phyloP scores from a whole-genome alignment of 768 basidiomycete species.

The Amanita muscaria region DNA sequence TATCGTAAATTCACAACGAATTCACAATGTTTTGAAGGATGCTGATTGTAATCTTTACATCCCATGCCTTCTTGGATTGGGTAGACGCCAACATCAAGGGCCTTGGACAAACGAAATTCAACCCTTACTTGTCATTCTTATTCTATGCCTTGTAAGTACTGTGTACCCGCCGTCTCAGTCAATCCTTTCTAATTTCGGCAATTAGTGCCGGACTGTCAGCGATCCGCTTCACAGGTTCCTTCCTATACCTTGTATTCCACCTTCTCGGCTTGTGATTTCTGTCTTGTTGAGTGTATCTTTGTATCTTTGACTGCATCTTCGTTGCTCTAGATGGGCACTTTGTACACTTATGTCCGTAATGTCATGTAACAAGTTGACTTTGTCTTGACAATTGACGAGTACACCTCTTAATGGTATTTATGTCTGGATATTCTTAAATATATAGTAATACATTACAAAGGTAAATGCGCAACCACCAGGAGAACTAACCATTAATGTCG shows the following conservation, averaged over 20 bases:
- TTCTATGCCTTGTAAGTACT: conserved; percentile 51
- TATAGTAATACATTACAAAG: not conserved
- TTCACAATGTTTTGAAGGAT: conserved; percentile 29
- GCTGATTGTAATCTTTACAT: conserved; percentile 71
- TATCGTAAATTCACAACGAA: conserved; percentile 6
- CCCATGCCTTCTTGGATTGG: conserved; percentile 68
- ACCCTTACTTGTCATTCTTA: conserved; percentile 82
- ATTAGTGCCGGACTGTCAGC: conserved; percentile 69
- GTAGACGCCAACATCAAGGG: conserved; percentile 47
- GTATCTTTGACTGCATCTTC: not conserved
- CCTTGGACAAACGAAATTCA: conserved; percentile 53
- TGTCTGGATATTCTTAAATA: not conserved
- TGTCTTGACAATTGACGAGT: too few species aligned
- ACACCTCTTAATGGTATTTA: too few species aligned
- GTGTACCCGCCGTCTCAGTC: not conserved
- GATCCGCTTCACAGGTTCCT: conserved; percentile 72
- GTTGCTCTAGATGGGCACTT: too few species aligned
- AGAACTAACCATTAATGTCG: not conserved
- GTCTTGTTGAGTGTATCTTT: not conserved
- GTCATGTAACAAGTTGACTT: too few species aligned
- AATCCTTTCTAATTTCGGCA: not conserved
- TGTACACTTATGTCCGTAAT: too few species aligned
- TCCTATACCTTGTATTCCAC: conserved; percentile 71
- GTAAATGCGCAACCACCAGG: not conserved
- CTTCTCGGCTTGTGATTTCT: conserved; percentile 20